Conservation (phyloP, 75 land plant species). For the Selaginella moellendorffii region DNA sequence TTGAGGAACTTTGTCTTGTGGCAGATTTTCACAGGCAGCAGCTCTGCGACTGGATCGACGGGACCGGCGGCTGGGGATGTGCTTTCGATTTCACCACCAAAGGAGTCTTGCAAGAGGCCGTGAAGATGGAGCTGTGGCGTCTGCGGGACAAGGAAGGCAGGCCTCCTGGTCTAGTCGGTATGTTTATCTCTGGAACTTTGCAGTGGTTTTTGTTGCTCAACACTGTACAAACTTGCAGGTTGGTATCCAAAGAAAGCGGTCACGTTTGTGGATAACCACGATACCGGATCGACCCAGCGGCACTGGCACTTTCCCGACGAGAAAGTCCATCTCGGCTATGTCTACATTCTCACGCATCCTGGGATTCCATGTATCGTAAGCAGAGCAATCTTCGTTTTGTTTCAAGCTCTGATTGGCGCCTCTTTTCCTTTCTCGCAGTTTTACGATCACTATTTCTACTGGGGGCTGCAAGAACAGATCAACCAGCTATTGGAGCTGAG, state of each 20-base stretch:
- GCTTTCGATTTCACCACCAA: constrained; percentile 27
- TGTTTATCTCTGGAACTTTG: neutral
- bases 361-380: neutral
- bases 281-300: constrained; percentile 25
- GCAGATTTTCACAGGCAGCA: constrained; percentile 9
- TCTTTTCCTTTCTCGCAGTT: constrained; percentile 12
- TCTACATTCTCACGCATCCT: neutral
- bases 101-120: constrained; percentile 22
- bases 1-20: constrained; percentile 6
- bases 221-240: constrained; percentile 2
- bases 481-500: constrained; percentile 27
- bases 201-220: no score
- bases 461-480: constrained; percentile 41
- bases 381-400: neutral
- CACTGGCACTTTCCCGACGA: constrained; percentile 51
- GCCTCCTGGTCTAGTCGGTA: constrained; percentile 12
- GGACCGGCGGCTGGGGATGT: neutral
- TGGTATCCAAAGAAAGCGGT: constrained; percentile 18
- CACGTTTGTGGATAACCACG: constrained; percentile 26
- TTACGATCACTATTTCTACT: constrained; percentile 45
- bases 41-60: constrained; percentile 15
- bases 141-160: constrained; percentile 11
- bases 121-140: constrained; percentile 41
- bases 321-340: neutral
- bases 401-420: no score